Conservation (phyloP, 108 stramenopile genomes). For the Epithemia pelagica region DNA sequence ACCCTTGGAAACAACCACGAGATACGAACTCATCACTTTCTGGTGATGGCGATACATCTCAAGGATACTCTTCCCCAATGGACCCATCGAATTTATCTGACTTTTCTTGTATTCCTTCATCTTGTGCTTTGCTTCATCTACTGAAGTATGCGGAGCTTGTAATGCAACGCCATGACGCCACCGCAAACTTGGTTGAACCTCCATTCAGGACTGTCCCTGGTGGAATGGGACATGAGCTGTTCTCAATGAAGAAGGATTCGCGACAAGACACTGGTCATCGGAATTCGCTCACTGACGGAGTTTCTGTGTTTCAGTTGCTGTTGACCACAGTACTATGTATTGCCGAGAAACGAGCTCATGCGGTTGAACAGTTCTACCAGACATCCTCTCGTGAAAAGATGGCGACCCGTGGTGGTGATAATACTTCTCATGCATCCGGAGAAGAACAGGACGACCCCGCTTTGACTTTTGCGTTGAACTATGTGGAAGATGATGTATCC, state of each 20-base stretch:
- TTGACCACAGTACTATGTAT: conserved; percentile 24
- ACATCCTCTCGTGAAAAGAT: conserved; percentile 19
- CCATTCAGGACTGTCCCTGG: conserved; percentile 15
- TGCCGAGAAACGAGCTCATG: conserved; percentile 27
- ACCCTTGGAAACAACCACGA: conserved; percentile 17
- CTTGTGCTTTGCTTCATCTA: conserved; percentile 56
- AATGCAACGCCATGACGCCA: conserved; percentile 18
- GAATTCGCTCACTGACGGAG: neutral
- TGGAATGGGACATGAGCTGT: conserved; percentile 31
- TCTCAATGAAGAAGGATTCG: conserved; percentile 16
- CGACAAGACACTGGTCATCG: neutral
- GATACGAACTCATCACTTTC: conserved; percentile 4
- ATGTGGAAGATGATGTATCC: conserved; percentile 38
- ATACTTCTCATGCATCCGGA: conserved; percentile 18
- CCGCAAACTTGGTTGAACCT: conserved; percentile 4
- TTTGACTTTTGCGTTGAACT: conserved; percentile 38
- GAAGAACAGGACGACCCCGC: conserved; percentile 64
- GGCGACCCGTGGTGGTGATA: conserved; percentile 12
- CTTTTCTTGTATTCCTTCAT: conserved; percentile 64
- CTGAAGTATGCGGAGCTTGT: conserved; percentile 25
- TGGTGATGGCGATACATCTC: conserved; percentile 7
- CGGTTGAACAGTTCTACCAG: conserved; percentile 32
- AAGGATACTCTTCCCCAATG: conserved; percentile 22
- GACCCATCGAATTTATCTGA: conserved; percentile 48
- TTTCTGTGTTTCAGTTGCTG: conserved; percentile 24